Evolutionary conservation across 176 grass and related monocot species (phyloP), one percentile per base, ranked within the genome.

Genomic region (Ensete ventricosum): DNA sequence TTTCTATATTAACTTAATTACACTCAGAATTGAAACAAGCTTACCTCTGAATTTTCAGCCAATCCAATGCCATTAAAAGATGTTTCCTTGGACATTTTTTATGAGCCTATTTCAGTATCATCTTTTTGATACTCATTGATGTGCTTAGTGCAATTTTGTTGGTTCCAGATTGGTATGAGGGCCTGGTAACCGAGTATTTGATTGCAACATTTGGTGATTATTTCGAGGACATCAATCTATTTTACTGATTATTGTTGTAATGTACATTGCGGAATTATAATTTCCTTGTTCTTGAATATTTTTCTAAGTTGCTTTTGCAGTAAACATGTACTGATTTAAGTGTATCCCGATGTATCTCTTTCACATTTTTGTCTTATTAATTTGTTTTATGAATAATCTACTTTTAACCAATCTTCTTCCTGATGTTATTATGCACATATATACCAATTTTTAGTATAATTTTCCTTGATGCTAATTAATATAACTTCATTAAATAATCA

Each of bases 151-250:
- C 80, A 55, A 72, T 76, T 54, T 71, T 50, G 6, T 78, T 76
- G 14, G 69, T 52, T 79, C 75, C 84, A 99, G 96, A 99, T 65
- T 99, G 96, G 96, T 11, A 80, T 21, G 91, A 99, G 1, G 84
- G 84, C 80, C 65, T 85, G 76, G 96, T 95, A 57, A 95, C 96
- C 7, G 88, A 99, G 89, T 95, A 91, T 88, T 87, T 99, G 23
- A 84, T 95, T 53, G 96, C 77, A 12, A 95, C 90, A 20, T 92
- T 92, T 85, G 91, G 81, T 68, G 91, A 99, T 88, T 95, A 99
- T 88, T 99, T 91, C 75, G 86, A 9, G 53, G 86, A 99, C 60
- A 87, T 95, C 50, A 99, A 99, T 71, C 81, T 23, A 53, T 63
- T 53, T 17, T 50, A 63, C 21, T n/a, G 43, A 70, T 50, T 70